These are phyloP conservation scores for Sphaerosporella brunnea DNA, from an alignment of 495 filamentous ascomycete species.

Conservation along the genomic window DNA sequence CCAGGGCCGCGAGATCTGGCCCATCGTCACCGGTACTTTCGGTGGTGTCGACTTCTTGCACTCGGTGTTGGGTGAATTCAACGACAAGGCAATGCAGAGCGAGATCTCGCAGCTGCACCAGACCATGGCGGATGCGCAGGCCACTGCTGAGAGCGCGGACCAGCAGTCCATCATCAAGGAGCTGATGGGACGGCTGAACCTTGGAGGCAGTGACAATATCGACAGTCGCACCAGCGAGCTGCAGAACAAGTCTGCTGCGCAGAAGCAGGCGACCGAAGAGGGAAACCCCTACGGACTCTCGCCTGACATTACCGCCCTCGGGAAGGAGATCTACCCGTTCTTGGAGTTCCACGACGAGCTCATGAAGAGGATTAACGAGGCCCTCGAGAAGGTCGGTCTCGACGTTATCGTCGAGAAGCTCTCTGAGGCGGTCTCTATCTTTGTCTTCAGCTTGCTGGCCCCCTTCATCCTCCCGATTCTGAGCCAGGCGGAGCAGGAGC, in stretches of 20 bases:
- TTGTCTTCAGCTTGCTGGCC: constrained; percentile 71
- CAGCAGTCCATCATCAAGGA: constrained; percentile 53
- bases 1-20: constrained; percentile 50
- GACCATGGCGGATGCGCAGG: constrained; percentile 42
- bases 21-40: constrained; percentile 76
- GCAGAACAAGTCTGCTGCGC: constrained; percentile 35
- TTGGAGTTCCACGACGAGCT: constrained; percentile 78
- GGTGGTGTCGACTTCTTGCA: constrained; percentile 73
- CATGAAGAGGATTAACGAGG: constrained; percentile 55
- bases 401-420: constrained; percentile 63
- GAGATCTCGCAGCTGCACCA: constrained; percentile 70
- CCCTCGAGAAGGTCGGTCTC: constrained; percentile 61
- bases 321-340: constrained; percentile 61
- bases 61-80: constrained; percentile 74
- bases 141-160: constrained; percentile 27
- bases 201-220: constrained; percentile 45
- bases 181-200: constrained; percentile 57
- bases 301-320: constrained; percentile 33
- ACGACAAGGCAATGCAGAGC: constrained; percentile 72
- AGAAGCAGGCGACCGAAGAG: constrained; percentile 13
- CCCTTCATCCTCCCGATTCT: constrained; percentile 76
- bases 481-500: constrained; percentile 63
- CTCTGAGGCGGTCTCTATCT: constrained; percentile 60
- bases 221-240: constrained; percentile 53
- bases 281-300: constrained; percentile 15